Percentiles rank a stretch among this genome's conserved stretches.
Conservation (phyloP, 192 early-diverging fungal species). For the Gaertneriomyces semiglobifer region DNA sequence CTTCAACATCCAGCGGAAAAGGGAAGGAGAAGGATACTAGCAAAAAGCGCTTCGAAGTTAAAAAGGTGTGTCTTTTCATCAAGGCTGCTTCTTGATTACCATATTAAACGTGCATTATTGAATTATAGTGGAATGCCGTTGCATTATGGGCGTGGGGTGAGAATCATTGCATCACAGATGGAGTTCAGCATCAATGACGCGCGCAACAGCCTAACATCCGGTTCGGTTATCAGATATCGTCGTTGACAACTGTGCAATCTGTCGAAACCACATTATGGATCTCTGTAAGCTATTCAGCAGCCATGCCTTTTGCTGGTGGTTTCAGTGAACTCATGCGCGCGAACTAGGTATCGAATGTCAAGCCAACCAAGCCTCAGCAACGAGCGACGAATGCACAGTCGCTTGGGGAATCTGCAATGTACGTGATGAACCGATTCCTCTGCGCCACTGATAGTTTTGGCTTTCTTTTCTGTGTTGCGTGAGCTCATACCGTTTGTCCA, state of each 20-base stretch:
- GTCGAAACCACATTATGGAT: constrained; percentile 99
- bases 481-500: background rate
- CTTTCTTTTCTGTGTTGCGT: too few relatives aligned
- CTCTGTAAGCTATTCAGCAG: constrained; percentile 62
- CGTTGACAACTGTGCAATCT: constrained; percentile 98
- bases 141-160: constrained; percentile 98
- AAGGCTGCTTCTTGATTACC: background rate
- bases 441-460: too few relatives aligned
- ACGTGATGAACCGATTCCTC: constrained; percentile 31
- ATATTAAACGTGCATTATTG: background rate
- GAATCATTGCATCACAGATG: constrained; percentile 12
- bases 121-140: constrained; percentile 92
- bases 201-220: constrained; percentile 3
- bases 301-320: background rate
- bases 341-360: constrained; percentile 89
- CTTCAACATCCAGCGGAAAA: constrained; percentile 47
- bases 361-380: constrained; percentile 91
- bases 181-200: background rate
- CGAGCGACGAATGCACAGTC: constrained; percentile 89
- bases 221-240: constrained; percentile 72
- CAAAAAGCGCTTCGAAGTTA: constrained; percentile 91
- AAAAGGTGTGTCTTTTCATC: constrained; percentile 61
- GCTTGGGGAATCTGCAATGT: constrained; percentile 96
- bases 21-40: constrained; percentile 44
- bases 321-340: background rate